A percentile compares a stretch with the other conserved stretches of the same genome.
Evolutionary conservation across 441 rosid genomes (phyloP).

Genomic region (Arabidopsis lyrata): DNA sequence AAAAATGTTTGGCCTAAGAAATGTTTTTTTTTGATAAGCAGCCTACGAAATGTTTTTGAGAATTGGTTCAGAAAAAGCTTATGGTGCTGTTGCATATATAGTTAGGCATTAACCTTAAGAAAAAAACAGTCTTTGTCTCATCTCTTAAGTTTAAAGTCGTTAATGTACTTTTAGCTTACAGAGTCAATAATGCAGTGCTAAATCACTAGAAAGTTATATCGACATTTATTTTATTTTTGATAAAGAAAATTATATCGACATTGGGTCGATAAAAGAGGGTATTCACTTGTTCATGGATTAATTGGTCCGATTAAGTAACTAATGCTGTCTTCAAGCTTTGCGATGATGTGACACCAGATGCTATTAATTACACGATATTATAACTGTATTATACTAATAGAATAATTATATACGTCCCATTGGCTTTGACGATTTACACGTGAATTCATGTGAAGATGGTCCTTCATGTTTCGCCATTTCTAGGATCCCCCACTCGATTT

Average conservation of each 20-base stretch:
- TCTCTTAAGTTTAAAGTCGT: neutral
- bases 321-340: conserved; percentile 42
- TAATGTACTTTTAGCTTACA: neutral
- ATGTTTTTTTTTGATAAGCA: too few relatives aligned
- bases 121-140: neutral
- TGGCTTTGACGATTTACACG: conserved; percentile 31
- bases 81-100: too few relatives aligned
- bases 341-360: conserved; percentile 26
- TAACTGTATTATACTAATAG: conserved; percentile 34
- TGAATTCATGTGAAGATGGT: conserved; percentile 45
- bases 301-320: conserved; percentile 43
- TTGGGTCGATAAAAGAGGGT: conserved; percentile 14
- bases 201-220: neutral
- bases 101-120: too few relatives aligned
- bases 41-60: too few relatives aligned
- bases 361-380: conserved; percentile 28
- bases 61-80: too few relatives aligned
- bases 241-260: neutral
- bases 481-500: conserved; percentile 32
- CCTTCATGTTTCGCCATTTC: conserved; percentile 37
- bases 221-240: too few relatives aligned
- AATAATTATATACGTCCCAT: conserved; percentile 38
- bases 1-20: too few relatives aligned
- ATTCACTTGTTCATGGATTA: conserved; percentile 39
- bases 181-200: neutral